Base-by-base conservation (phyloP, 768 basidiomycete genomes). In the Daedaleopsis nitida region DNA sequence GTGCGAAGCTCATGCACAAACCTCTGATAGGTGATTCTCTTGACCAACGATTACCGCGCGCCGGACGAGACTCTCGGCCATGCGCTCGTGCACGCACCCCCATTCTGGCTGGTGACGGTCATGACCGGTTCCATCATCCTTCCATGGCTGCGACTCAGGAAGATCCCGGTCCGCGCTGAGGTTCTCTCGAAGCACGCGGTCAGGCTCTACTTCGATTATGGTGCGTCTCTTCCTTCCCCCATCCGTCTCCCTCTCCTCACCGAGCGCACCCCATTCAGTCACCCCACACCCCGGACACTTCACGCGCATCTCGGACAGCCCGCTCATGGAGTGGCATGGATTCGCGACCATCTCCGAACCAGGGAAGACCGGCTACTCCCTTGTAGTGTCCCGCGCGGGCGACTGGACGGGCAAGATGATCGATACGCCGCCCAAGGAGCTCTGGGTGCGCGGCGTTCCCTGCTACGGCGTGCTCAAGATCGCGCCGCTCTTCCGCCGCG, bases 381-480 rank as follows among this genome's bases (percentile, higher is more conserved):
- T 84, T 19, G 80, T 87, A 34, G 80, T 86, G 11, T 83, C 81
- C 34, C 77, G 73, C 54, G 85, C 85, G 24, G 85, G 85, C 38
- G 85, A 86, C 67, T 86, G 85, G 85, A 86, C 85, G 1, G 71
- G 70, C 35, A 78, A 82, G 59, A 75, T 80, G 63, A 86, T 86
- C 57, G 68, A 60, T n/a, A 76, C 83, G 48, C 84, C 85, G 8
- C 83, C 85, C 0, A 79, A 74, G 27, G 60, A 80, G 56, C 68
- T 87, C 32, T 87, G 83, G 83, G 80, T 85, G 19, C 81, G 85
- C 52, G 85, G 85, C 11, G 75, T 83, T 24, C 83, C 85, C 8
- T 80, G 80, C 21, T 83, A 77, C 63, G 83, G 83, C 50, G 82
- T 86, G 24, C 70, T 86, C 53, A 76, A 81, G 21, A 82, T 85